Percentiles rank a stretch among this genome's conserved stretches.
Conservation (phyloP, 73 alveolate species). For the Tetrahymena borealis region DNA sequence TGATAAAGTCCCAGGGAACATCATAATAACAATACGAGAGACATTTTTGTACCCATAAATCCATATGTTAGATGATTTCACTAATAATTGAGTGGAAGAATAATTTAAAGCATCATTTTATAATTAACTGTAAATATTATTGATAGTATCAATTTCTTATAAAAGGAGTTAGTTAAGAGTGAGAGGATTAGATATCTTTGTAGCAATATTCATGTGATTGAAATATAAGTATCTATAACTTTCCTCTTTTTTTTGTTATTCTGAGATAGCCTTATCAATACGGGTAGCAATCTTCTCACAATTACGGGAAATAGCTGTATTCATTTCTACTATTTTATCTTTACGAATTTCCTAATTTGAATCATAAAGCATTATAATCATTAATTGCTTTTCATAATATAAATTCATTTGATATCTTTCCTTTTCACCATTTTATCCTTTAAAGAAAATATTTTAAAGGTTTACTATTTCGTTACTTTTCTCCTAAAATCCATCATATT, state of each 20-base stretch:
- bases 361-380: not conserved
- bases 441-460: not conserved
- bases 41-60: not conserved
- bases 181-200: not conserved
- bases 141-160: not conserved
- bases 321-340: not conserved
- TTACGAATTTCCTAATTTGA: not conserved
- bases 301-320: not conserved
- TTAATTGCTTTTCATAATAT: not conserved
- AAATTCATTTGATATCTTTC: not conserved
- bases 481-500: not conserved
- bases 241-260: not conserved
- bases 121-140: not conserved
- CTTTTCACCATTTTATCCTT: not conserved
- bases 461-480: not conserved
- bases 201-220: not conserved
- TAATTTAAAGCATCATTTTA: not conserved
- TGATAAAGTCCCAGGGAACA: not conserved
- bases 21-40: not conserved
- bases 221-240: not conserved
- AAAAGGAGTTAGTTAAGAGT: not conserved
- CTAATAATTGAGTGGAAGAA: not conserved
- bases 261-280: not conserved
- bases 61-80: not conserved
- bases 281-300: not conserved